These are phyloP conservation scores for Powellomyces hirtus DNA, from an alignment of 192 early-diverging fungal species.

Conservation along the genomic window DNA sequence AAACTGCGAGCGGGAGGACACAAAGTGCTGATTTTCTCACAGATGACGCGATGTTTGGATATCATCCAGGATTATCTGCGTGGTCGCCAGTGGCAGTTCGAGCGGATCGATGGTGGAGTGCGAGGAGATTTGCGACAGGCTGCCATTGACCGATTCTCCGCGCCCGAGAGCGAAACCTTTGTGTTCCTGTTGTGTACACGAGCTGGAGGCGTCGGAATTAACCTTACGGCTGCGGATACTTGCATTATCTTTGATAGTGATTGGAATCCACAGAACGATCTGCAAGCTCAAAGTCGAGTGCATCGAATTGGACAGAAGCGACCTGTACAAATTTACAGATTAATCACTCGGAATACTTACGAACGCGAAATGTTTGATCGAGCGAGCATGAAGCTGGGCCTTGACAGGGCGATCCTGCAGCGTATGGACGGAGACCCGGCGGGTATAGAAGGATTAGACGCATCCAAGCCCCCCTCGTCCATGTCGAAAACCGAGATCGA, in stretches of 20 bases:
- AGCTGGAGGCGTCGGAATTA: conserved; percentile 87
- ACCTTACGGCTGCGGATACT: conserved; percentile 84
- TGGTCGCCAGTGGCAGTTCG: conserved; percentile 67
- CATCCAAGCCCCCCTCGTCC: conserved; percentile 45
- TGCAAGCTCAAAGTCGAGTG: conserved; percentile 79
- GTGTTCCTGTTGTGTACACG: conserved; percentile 84
- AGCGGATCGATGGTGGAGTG: conserved; percentile 80
- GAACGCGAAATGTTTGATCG: conserved; percentile 89
- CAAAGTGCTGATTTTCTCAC: conserved; percentile 86
- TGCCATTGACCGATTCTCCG: conserved; percentile 80
- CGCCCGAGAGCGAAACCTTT: conserved; percentile 70
- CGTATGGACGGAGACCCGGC: conserved; percentile 55
- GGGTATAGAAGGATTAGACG: conserved; percentile 18
- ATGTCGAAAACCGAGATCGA: conserved; percentile 78
- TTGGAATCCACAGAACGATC: conserved; percentile 89
- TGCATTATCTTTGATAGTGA: conserved; percentile 85
- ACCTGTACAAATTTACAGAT: conserved; percentile 67
- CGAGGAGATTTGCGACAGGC: conserved; percentile 79
- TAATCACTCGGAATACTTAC: conserved; percentile 80
- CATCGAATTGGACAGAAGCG: conserved; percentile 90
- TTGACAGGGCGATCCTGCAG: conserved; percentile 77
- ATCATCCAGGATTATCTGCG: conserved; percentile 79
- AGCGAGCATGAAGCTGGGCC: conserved; percentile 81
- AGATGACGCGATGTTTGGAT: conserved; percentile 82
- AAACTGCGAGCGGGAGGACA: conserved; percentile 73